phyloP scores from a whole-genome alignment of 331 rosid genomes.

The Cucumis variabilis region DNA sequence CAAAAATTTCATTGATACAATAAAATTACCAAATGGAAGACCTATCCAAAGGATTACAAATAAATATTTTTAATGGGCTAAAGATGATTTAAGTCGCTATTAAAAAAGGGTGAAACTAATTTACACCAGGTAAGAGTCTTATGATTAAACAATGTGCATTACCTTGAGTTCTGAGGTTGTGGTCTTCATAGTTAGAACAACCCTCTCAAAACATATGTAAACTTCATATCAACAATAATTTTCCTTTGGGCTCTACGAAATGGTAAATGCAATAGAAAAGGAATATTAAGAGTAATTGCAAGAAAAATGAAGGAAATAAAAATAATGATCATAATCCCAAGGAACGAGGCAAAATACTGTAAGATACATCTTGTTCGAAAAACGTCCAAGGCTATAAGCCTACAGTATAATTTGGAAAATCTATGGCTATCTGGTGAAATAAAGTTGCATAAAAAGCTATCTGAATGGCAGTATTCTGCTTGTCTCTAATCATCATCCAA shows the following conservation, averaged over 20 bases:
- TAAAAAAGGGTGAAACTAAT: too few relatives aligned
- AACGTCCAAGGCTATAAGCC: not conserved
- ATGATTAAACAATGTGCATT: constrained; percentile 22
- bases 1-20: too few relatives aligned
- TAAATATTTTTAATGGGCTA: too few relatives aligned
- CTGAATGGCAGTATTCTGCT: too few relatives aligned
- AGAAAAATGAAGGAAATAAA: constrained; percentile 9
- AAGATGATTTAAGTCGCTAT: too few relatives aligned
- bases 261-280: constrained; percentile 26
- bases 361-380: constrained; percentile 4
- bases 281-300: constrained; percentile 1
- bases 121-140: too few relatives aligned
- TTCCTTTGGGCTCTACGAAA: constrained; percentile 86
- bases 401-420: constrained; percentile 26
- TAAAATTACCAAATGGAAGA: too few relatives aligned
- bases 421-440: constrained; percentile 83
- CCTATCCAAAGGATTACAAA: too few relatives aligned
- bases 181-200: constrained; percentile 82
- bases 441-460: constrained; percentile 95
- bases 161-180: constrained; percentile 93
- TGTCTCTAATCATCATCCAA: too few relatives aligned
- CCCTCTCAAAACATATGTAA: constrained; percentile 81
- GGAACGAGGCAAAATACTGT: not conserved
- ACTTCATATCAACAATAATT: constrained; percentile 84
- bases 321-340: not conserved